A percentile compares a stretch with the other conserved stretches of the same genome.
Conservation (phyloP, 2,329 filamentous ascomycete genomes). For the Annulohypoxylon truncatum region DNA sequence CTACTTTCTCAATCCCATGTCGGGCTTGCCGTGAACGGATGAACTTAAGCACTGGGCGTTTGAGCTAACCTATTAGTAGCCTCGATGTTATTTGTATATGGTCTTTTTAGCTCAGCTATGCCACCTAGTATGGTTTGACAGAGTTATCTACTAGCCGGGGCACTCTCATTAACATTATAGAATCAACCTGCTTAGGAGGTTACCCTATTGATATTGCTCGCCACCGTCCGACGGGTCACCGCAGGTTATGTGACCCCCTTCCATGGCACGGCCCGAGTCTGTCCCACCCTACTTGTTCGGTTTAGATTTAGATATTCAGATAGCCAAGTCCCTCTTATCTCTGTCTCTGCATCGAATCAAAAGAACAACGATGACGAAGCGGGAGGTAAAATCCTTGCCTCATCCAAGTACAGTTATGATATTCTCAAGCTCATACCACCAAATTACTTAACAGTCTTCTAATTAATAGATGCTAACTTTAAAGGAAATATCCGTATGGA, state of each 20-base stretch:
- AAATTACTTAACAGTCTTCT: neutral
- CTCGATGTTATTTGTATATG: neutral
- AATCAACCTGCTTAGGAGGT: neutral
- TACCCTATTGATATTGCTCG: neutral
- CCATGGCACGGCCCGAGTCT: neutral
- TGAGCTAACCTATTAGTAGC: neutral
- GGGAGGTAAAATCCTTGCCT: neutral
- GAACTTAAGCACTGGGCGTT: neutral
- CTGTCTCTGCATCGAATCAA: neutral
- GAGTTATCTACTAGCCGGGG: neutral
- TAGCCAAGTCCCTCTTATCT: neutral
- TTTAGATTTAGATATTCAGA: no score
- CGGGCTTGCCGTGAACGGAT: neutral
- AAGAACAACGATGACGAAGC: neutral
- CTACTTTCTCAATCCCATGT: neutral
- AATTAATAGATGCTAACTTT: neutral
- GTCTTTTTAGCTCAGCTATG: neutral
- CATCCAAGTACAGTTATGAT: neutral
- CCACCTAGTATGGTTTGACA: neutral
- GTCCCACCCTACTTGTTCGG: neutral
- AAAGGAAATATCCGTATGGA: slow-evolving; percentile 14
- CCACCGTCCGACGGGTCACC: neutral
- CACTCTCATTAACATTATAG: neutral
- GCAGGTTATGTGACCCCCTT: neutral
- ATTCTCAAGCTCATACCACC: neutral